A percentile compares a stretch with the other conserved stretches of the same genome.
Conservation (phyloP, 768 basidiomycete genomes). For the Psilocybe subaeruginosa region DNA sequence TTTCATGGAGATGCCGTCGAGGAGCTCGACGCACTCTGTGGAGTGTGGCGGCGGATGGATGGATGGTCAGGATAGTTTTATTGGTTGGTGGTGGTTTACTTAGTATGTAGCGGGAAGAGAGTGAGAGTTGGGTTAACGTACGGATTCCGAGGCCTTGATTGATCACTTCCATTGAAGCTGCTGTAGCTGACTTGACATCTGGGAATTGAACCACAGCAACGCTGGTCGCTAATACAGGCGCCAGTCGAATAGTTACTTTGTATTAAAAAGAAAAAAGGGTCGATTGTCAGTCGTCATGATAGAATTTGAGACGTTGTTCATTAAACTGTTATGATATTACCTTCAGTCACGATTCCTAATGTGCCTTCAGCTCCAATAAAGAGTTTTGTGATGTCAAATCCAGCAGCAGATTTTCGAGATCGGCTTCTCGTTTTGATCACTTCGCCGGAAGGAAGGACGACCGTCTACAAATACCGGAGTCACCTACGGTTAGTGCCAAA, state of each 20-base stretch:
- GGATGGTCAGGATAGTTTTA: too few species aligned
- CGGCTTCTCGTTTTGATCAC: conserved; percentile 87
- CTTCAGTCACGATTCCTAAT: conserved; percentile 89
- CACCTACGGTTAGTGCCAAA: not conserved
- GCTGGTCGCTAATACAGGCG: conserved; percentile 80
- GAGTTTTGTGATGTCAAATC: conserved; percentile 83
- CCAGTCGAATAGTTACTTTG: conserved; percentile 76
- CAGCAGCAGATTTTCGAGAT: conserved; percentile 84
- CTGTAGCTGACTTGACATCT: conserved; percentile 70
- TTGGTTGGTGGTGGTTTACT: too few species aligned
- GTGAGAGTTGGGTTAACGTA: conserved; percentile 35
- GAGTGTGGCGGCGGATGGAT: too few species aligned
- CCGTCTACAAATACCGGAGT: conserved; percentile 56
- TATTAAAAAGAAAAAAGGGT: too few species aligned
- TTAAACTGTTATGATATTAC: conserved; percentile 29
- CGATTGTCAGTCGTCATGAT: too few species aligned
- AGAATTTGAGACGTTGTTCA: not conserved
- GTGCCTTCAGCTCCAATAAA: conserved; percentile 86
- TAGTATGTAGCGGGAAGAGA: not conserved
- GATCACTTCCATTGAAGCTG: conserved; percentile 73
- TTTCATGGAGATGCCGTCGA: conserved; percentile 72
- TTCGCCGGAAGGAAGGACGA: conserved; percentile 86
- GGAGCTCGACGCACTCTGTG: conserved; percentile 82
- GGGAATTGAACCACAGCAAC: conserved; percentile 87
- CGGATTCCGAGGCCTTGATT: conserved; percentile 78